A percentile compares a stretch with the other conserved stretches of the same genome.
Evolutionary conservation across 768 basidiomycete species (phyloP).

Genomic region (Lentinula sp.): DNA sequence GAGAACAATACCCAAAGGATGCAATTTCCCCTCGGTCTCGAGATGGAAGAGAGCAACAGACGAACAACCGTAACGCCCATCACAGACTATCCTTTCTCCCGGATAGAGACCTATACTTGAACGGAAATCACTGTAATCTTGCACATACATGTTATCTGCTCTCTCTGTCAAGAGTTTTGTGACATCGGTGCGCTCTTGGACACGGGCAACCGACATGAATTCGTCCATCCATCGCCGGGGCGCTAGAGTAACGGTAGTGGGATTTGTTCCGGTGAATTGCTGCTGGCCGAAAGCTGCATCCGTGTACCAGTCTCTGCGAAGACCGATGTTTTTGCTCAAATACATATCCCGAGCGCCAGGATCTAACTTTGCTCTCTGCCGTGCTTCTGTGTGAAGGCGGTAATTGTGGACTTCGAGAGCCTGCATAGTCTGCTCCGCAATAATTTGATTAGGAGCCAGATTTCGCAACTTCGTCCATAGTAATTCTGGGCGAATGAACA

Average conservation of each 20-base stretch:
- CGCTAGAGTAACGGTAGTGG: slow-evolving; percentile 19
- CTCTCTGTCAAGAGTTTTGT: slow-evolving; percentile 7
- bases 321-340: slow-evolving; percentile 20
- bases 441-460: slow-evolving; percentile 1
- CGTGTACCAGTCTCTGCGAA: slow-evolving; percentile 23
- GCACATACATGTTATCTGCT: slow-evolving; percentile 14
- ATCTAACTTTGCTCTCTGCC: not conserved
- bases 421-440: slow-evolving; percentile 10
- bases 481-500: slow-evolving; percentile 2
- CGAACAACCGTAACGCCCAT: slow-evolving; percentile 18
- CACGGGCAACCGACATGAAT: slow-evolving; percentile 12
- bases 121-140: slow-evolving; percentile 22
- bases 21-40: slow-evolving; percentile 17
- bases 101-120: slow-evolving; percentile 11
- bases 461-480: not conserved
- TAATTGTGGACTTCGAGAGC: slow-evolving; percentile 13
- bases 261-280: slow-evolving; percentile 22
- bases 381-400: slow-evolving; percentile 6
- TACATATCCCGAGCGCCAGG: slow-evolving; percentile 14
- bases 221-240: slow-evolving; percentile 13
- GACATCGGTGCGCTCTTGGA: slow-evolving; percentile 10
- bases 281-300: slow-evolving; percentile 25
- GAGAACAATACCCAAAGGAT: slow-evolving; percentile 22
- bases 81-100: slow-evolving; percentile 7
- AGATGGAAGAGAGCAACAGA: slow-evolving; percentile 23